Percentiles rank a stretch among this genome's conserved stretches.
phyloP scores from a whole-genome alignment of 768 basidiomycete genomes.

The Russula earlei region DNA sequence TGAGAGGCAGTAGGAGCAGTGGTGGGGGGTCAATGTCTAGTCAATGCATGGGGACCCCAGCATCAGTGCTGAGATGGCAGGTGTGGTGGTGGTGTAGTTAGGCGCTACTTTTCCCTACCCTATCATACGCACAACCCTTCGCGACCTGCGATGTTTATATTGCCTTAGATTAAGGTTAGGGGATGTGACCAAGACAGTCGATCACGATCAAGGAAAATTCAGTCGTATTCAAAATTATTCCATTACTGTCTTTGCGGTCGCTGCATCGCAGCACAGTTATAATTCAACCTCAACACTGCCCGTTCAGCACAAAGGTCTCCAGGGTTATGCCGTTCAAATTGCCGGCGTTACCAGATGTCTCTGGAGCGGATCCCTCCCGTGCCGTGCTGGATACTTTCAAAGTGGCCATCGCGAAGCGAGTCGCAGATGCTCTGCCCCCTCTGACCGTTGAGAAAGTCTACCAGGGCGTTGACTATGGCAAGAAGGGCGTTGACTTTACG shows the following conservation, averaged over 20 bases:
- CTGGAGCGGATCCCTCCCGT: constrained; percentile 50
- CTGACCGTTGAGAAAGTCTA: constrained; percentile 73
- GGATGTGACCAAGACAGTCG: neutral
- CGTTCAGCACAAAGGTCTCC: neutral
- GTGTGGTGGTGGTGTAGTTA: no score
- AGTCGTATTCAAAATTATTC: constrained; percentile 4
- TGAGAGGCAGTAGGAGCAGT: no score
- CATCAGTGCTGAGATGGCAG: no score
- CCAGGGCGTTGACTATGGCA: constrained; percentile 78
- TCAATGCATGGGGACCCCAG: no score
- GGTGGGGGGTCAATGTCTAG: no score
- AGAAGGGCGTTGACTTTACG: constrained; percentile 90
- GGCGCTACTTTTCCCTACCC: no score
- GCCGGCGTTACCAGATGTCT: constrained; percentile 33
- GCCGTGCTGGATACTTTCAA: constrained; percentile 71
- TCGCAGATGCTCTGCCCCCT: constrained; percentile 54
- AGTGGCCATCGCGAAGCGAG: constrained; percentile 64
- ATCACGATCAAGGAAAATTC: neutral
- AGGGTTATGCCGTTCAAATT: constrained; percentile 12
- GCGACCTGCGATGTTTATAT: no score
- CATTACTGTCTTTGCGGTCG: neutral
- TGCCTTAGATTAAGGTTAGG: constrained; percentile 8
- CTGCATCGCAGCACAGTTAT: constrained; percentile 12
- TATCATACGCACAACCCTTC: no score
- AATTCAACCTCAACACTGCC: neutral